phyloP scores from a whole-genome alignment of 208 protist genomes.

The Leishmania lainsoni region DNA sequence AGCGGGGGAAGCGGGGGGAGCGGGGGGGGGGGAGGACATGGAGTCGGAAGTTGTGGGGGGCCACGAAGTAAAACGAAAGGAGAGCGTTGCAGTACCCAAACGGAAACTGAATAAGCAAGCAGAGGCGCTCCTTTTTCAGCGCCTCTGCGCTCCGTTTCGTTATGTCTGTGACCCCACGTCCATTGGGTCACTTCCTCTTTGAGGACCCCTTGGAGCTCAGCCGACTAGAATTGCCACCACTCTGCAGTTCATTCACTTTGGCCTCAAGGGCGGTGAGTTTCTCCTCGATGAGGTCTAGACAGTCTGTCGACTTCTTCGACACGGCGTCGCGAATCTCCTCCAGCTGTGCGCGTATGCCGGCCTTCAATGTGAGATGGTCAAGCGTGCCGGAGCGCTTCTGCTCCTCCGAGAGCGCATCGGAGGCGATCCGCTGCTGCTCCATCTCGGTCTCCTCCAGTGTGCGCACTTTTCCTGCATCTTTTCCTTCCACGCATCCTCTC shows the following conservation, averaged over 20 bases:
- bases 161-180: too few species aligned
- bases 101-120: not conserved
- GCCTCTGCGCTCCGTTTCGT: not conserved
- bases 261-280: conserved; percentile 75
- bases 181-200: conserved; percentile 36
- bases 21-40: not conserved
- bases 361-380: conserved; percentile 60
- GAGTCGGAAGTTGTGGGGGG: not conserved
- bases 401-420: conserved; percentile 50
- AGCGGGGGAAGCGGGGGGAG: not conserved
- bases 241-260: conserved; percentile 53
- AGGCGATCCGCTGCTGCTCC: conserved; percentile 37
- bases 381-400: conserved; percentile 43
- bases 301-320: conserved; percentile 44
- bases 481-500: conserved; percentile 56
- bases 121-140: not conserved
- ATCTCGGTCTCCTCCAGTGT: conserved; percentile 57
- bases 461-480: conserved; percentile 76
- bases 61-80: not conserved
- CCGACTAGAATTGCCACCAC: conserved; percentile 20
- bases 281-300: conserved; percentile 76
- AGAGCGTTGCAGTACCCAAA: not conserved
- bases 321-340: conserved; percentile 72
- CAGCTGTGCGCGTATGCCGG: conserved; percentile 83
- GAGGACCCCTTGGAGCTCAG: conserved; percentile 27